Percentiles rank a stretch among this genome's conserved stretches.
Evolutionary conservation across 257 asterid genomes (phyloP).

Genomic region (Solanum ossicruentum): DNA sequence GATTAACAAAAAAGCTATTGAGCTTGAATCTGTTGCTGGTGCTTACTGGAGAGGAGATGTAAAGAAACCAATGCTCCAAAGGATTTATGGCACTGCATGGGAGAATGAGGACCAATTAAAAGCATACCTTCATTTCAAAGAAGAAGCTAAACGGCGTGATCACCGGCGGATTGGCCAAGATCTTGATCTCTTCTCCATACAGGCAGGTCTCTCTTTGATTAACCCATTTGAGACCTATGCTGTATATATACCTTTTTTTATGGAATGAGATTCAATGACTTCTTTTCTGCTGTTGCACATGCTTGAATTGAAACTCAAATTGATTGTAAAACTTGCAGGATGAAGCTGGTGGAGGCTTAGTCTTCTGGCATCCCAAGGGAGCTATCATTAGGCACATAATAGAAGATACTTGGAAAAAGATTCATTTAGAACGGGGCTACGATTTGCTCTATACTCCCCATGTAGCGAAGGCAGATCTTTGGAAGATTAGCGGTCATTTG

Average conservation of each 20-base stretch:
- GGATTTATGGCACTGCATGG: constrained; percentile 99
- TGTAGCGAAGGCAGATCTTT: constrained; percentile 91
- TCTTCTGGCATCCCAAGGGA: constrained; percentile 98
- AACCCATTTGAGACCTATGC: background rate
- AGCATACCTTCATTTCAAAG: constrained; percentile 83
- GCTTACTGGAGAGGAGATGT: constrained; percentile 99
- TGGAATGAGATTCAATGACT: background rate
- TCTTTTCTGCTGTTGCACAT: background rate
- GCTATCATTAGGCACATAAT: constrained; percentile 77
- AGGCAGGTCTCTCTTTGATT: constrained; percentile 30
- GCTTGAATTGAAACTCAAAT: constrained; percentile 9
- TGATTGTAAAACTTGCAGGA: constrained; percentile 45
- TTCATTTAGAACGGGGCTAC: constrained; percentile 74
- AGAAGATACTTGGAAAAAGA: constrained; percentile 85
- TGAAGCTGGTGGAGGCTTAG: constrained; percentile 98
- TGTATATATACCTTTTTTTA: background rate
- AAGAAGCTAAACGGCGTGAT: constrained; percentile 96
- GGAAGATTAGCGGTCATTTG: constrained; percentile 95
- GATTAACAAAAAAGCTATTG: constrained; percentile 72
- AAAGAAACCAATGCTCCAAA: constrained; percentile 81
- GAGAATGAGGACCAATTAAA: constrained; percentile 85
- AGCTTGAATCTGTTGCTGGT: constrained; percentile 98
- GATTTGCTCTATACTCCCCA: constrained; percentile 91
- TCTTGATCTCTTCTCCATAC: constrained; percentile 94
- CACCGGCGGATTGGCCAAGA: constrained; percentile 93